phyloP scores from a whole-genome alignment of 2,329 filamentous ascomycete species.

The Pseudogymnoascus sp. region DNA sequence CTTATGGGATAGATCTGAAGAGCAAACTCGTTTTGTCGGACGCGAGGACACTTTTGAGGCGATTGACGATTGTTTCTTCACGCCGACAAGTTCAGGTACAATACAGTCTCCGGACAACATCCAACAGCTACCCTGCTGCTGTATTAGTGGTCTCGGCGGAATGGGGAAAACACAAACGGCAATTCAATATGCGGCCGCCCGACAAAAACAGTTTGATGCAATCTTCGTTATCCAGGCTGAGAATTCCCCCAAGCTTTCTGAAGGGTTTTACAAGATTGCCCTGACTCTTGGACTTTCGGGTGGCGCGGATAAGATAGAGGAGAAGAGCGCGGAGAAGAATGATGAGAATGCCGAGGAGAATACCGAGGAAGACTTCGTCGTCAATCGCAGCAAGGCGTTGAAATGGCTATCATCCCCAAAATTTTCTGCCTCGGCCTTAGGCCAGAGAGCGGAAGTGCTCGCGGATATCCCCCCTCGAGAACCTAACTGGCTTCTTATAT shows the following conservation, averaged over 20 bases:
- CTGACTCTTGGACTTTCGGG: not conserved
- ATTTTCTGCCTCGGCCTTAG: not conserved
- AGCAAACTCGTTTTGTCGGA: too few species aligned
- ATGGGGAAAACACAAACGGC: slow-evolving; percentile 23
- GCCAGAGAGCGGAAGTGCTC: not conserved
- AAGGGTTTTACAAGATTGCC: slow-evolving; percentile 6
- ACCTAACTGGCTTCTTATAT: slow-evolving; percentile 19
- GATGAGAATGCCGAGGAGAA: not conserved
- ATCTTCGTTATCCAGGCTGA: slow-evolving; percentile 22
- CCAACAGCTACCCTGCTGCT: too few species aligned
- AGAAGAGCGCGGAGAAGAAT: too few species aligned
- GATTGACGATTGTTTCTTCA: too few species aligned
- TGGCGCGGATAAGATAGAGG: too few species aligned
- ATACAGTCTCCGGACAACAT: too few species aligned
- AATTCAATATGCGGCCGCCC: slow-evolving; percentile 17
- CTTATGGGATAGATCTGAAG: too few species aligned
- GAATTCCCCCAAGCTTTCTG: slow-evolving; percentile 9
- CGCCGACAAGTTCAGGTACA: too few species aligned
- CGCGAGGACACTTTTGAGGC: too few species aligned
- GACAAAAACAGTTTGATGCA: slow-evolving; percentile 15
- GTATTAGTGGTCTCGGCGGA: slow-evolving; percentile 20
- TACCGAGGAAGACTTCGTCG: not conserved
- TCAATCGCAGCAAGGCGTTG: slow-evolving; percentile 6
- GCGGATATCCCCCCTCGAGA: not conserved
- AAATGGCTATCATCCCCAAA: slow-evolving; percentile 9